Evolutionary conservation across 2,329 filamentous ascomycete species (phyloP).

Genomic region (Paecilomyces formosus): DNA sequence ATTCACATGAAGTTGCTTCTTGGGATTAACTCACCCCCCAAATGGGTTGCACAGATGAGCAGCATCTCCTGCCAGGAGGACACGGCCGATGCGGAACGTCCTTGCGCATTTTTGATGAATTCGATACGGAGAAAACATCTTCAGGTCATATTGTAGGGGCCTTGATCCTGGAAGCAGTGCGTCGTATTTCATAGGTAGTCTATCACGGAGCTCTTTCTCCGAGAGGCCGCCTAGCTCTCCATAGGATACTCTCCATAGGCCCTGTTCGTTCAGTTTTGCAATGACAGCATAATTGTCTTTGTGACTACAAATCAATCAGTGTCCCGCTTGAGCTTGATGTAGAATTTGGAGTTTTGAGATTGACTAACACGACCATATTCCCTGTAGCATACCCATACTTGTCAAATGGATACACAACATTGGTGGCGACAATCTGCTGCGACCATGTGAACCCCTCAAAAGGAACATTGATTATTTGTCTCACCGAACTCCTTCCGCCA

Average conservation of each 20-base stretch:
- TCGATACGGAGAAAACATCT: conserved; percentile 10
- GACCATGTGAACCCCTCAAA: conserved; percentile 28
- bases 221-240: conserved; percentile 24
- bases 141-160: conserved; percentile 13
- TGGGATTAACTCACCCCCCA: conserved; percentile 5
- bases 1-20: background rate
- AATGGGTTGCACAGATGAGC: conserved; percentile 4
- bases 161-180: conserved; percentile 21
- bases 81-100: conserved; percentile 9
- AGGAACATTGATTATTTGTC: conserved; percentile 4
- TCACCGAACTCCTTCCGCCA: background rate
- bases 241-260: conserved; percentile 36
- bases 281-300: conserved; percentile 27
- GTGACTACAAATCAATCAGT: background rate
- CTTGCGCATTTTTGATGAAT: conserved; percentile 10
- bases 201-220: conserved; percentile 18
- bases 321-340: too few species aligned
- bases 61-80: conserved; percentile 12
- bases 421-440: conserved; percentile 13
- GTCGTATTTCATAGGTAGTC: conserved; percentile 19
- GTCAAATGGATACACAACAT: conserved; percentile 15
- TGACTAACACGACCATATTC: conserved; percentile 30
- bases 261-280: conserved; percentile 23
- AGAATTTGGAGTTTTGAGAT: background rate
- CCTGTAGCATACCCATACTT: conserved; percentile 30